These are phyloP conservation scores for Paramecium tetraurelia DNA, from an alignment of 73 alveolate species.

Conservation along the genomic window DNA sequence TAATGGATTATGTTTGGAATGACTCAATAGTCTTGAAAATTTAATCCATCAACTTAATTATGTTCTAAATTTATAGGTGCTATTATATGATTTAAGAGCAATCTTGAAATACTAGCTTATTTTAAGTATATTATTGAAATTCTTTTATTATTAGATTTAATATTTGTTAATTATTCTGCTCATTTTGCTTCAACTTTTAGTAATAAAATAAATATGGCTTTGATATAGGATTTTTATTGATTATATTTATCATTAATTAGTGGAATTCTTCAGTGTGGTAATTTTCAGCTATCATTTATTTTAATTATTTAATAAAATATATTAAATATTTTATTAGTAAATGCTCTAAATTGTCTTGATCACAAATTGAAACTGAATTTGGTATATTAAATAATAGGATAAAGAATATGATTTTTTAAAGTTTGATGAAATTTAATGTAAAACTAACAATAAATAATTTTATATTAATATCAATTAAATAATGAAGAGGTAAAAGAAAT, in stretches of 20 bases:
- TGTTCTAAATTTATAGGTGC: not conserved
- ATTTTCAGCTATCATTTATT: not conserved
- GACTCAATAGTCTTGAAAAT: not conserved
- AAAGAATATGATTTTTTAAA: not conserved
- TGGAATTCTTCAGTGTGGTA: not conserved
- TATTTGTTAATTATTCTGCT: not conserved
- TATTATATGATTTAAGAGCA: not conserved
- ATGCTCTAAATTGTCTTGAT: not conserved
- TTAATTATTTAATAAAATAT: not conserved
- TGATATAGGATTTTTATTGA: not conserved
- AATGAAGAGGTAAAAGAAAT: constrained; percentile 12
- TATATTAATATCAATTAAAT: not conserved
- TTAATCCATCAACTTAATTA: not conserved
- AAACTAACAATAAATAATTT: not conserved
- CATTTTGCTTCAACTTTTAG: not conserved
- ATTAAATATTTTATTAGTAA: no score
- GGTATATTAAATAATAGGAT: not conserved
- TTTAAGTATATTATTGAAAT: not conserved
- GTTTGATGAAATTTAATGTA: not conserved
- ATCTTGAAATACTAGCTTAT: not conserved
- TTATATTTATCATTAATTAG: not conserved
- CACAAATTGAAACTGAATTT: not conserved
- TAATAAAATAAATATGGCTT: not conserved
- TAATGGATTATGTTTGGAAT: not conserved
- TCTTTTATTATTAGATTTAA: not conserved